These are phyloP conservation scores for Meira miltonrushii DNA, from an alignment of 1,284 basidiomycete genomes.

Conservation along the genomic window DNA sequence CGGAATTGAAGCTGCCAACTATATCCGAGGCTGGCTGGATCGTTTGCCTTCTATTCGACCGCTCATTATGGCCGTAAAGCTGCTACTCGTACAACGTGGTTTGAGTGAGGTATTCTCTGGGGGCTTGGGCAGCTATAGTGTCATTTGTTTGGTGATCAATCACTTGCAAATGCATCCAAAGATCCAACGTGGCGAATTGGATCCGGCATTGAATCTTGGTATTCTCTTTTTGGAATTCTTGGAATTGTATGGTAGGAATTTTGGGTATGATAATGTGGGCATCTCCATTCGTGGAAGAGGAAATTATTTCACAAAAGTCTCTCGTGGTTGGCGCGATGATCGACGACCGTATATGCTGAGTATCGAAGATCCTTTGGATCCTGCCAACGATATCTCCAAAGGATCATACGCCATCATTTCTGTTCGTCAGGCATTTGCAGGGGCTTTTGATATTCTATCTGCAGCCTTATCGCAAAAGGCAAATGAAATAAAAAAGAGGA, in stretches of 20 bases:
- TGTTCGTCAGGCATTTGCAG: constrained; percentile 75
- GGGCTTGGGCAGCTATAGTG: constrained; percentile 87
- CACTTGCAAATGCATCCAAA: constrained; percentile 92
- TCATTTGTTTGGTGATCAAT: constrained; percentile 84
- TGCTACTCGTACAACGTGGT: constrained; percentile 77
- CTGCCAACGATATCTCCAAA: constrained; percentile 81
- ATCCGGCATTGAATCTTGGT: constrained; percentile 79
- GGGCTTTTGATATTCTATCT: constrained; percentile 78
- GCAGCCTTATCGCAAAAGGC: constrained; percentile 53
- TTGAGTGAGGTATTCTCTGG: constrained; percentile 98
- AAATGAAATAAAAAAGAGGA: constrained; percentile 19
- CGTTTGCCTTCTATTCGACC: constrained; percentile 68
- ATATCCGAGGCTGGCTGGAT: constrained; percentile 73
- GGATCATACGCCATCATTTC: constrained; percentile 78
- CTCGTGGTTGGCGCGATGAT: constrained; percentile 38
- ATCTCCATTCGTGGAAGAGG: constrained; percentile 74
- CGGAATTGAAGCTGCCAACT: constrained; percentile 72
- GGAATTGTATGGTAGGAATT: constrained; percentile 85
- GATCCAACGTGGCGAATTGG: constrained; percentile 78
- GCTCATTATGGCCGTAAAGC: constrained; percentile 71
- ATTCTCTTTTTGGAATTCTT: constrained; percentile 92
- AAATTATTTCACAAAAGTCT: constrained; percentile 63
- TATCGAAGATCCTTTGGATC: constrained; percentile 92
- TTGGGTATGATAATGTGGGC: constrained; percentile 65
- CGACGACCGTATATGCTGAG: constrained; percentile 64